Evolutionary conservation across 768 basidiomycete genomes (phyloP).

Genomic region (Termitomyces heimii): DNA sequence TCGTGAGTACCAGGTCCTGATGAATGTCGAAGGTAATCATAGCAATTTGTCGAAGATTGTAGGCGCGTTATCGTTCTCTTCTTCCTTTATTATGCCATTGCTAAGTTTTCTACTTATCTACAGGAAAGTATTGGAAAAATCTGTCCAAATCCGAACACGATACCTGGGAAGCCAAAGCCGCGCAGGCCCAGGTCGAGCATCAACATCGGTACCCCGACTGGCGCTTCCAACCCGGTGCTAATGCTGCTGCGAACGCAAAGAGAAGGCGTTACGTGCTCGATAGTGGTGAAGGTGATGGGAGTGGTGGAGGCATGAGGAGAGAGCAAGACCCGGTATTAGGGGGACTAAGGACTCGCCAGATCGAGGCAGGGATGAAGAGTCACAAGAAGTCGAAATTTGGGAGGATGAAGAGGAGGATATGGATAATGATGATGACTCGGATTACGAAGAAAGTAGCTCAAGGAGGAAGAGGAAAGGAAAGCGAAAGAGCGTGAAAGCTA

Average conservation of each 20-base stretch:
- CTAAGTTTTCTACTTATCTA: background rate
- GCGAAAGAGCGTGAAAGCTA: background rate
- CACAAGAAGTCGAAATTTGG: background rate
- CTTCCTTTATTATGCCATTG: background rate
- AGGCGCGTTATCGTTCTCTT: slow-evolving; percentile 32
- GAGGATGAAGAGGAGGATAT: background rate
- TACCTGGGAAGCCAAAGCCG: slow-evolving; percentile 70
- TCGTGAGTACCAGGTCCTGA: slow-evolving; percentile 63
- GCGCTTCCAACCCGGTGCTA: slow-evolving; percentile 66
- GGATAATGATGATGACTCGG: background rate
- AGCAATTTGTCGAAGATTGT: slow-evolving; percentile 78
- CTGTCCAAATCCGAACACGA: slow-evolving; percentile 62
- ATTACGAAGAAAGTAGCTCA: background rate
- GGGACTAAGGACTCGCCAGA: background rate
- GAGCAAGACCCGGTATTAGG: background rate
- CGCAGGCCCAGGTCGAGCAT: slow-evolving; percentile 67
- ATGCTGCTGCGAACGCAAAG: slow-evolving; percentile 26
- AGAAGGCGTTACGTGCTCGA: slow-evolving; percentile 13
- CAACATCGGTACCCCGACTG: slow-evolving; percentile 72
- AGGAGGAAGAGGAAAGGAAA: background rate
- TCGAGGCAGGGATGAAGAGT: no score
- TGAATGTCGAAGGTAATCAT: slow-evolving; percentile 73
- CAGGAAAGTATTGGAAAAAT: slow-evolving; percentile 72
- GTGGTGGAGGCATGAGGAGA: background rate
- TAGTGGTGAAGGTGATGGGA: background rate